Evolutionary conservation across 1,139 yeast species (phyloP).

Genomic region (Pichia sp.): DNA sequence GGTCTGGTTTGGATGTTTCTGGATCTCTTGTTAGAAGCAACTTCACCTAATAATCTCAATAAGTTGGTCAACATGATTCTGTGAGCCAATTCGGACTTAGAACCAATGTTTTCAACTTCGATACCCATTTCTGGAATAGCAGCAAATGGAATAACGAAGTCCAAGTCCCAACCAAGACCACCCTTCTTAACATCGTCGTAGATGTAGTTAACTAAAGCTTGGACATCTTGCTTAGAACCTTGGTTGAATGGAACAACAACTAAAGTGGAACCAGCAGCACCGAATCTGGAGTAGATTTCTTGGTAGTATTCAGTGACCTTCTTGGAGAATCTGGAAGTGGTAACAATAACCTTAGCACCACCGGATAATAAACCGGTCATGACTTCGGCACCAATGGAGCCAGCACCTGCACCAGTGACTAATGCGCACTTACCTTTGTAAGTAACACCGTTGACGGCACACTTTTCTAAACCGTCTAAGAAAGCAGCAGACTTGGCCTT

Average conservation of each 20-base stretch:
- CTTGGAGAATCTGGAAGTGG: slow-evolving; percentile 94
- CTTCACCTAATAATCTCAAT: slow-evolving; percentile 86
- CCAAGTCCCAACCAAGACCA: slow-evolving; percentile 98
- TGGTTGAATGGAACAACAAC: slow-evolving; percentile 98
- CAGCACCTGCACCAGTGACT: slow-evolving; percentile 98
- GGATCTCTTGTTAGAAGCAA: slow-evolving; percentile 75
- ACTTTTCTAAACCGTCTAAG: slow-evolving; percentile 88
- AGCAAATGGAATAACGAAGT: slow-evolving; percentile 94
- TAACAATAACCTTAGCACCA: slow-evolving; percentile 96
- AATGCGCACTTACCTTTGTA: slow-evolving; percentile 87
- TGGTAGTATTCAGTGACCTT: slow-evolving; percentile 96
- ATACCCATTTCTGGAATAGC: slow-evolving; percentile 99
- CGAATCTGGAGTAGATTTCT: slow-evolving; percentile 86
- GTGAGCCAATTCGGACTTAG: slow-evolving; percentile 96
- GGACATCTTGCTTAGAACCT: slow-evolving; percentile 93
- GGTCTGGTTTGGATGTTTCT: slow-evolving; percentile 90
- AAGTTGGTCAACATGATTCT: slow-evolving; percentile 97
- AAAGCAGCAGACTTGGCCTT: slow-evolving; percentile 71
- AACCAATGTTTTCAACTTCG: slow-evolving; percentile 89
- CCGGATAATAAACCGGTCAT: slow-evolving; percentile 94
- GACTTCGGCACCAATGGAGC: slow-evolving; percentile 97
- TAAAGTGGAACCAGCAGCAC: slow-evolving; percentile 88
- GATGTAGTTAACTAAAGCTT: slow-evolving; percentile 79
- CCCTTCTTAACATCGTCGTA: slow-evolving; percentile 80
- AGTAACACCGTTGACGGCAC: slow-evolving; percentile 90